Percentiles rank a stretch among this genome's conserved stretches.
Evolutionary conservation across 306 rosid species (phyloP).

Genomic region (Corylus heterophylla): DNA sequence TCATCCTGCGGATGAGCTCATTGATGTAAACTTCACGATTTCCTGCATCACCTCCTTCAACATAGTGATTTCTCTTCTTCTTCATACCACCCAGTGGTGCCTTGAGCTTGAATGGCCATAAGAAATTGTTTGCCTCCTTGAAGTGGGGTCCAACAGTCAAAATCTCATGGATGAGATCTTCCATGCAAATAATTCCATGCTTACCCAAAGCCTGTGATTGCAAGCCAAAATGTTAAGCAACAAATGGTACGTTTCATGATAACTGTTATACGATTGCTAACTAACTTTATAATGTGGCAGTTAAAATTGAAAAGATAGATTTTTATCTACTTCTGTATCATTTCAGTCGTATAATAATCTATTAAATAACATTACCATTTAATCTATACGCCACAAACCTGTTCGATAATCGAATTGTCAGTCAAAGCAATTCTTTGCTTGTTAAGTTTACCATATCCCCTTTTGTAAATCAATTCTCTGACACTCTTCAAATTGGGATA

Average conservation of each 20-base stretch:
- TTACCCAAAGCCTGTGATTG: constrained; percentile 62
- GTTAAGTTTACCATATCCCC: constrained; percentile 50
- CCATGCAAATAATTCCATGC: constrained; percentile 67
- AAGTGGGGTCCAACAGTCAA: constrained; percentile 80
- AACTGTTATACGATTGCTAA: too few species aligned
- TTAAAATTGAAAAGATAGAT: too few species aligned
- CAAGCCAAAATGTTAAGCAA: neutral
- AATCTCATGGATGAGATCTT: constrained; percentile 79
- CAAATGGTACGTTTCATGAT: neutral
- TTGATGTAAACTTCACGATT: constrained; percentile 66
- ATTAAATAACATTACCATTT: too few species aligned
- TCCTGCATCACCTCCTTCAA: constrained; percentile 85
- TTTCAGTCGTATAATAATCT: too few species aligned
- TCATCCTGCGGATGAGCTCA: constrained; percentile 81
- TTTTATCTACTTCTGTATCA: too few species aligned
- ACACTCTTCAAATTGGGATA: constrained; percentile 83
- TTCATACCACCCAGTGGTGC: constrained; percentile 77
- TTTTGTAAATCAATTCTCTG: constrained; percentile 72
- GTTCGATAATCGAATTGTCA: constrained; percentile 43
- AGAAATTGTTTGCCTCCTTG: constrained; percentile 75
- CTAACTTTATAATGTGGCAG: too few species aligned
- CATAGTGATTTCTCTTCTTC: constrained; percentile 81
- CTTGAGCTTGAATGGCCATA: constrained; percentile 83
- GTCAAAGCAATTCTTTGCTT: constrained; percentile 50
- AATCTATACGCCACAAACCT: constrained; percentile 26